Evolutionary conservation across 495 filamentous ascomycete genomes (phyloP), one percentile per base, ranked within the genome.

Genomic region (Lasiosphaeria hispida): DNA sequence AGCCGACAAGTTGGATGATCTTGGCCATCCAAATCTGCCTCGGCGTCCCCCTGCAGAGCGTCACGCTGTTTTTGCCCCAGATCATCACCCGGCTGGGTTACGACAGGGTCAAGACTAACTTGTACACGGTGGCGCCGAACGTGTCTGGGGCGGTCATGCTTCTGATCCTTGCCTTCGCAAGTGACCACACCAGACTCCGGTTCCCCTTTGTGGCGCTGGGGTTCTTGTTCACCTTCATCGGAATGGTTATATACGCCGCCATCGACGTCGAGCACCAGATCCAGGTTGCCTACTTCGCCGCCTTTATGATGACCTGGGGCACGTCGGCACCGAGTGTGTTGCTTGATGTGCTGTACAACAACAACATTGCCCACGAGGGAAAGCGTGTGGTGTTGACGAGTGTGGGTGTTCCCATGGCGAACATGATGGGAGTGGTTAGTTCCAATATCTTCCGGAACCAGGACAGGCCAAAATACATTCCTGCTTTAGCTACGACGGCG

Each of bases 301-400:
- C 78, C 17, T 92, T 91, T 68, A 90, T 91, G 86, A 91, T 92
- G 87, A 86, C 83, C 13, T 91, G 88, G 87, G 81, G 81, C 13
- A 83, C 79, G 0, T 83, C 77, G n/a, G 80, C 79, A 3, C 78
- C 82, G 0, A 81, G 79, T 1, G 79, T 83, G 17, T 68, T 85
- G 13, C 63, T 83, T 11, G 79, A 77, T 10, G 80, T 79, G 14
- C 87, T 85, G 87, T 90, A 89, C 66, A 90, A 89, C 66, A 93
- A 93, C 74, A 93, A 93, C 57, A 80, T 88, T 14, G 86, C 88
- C 1, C 81, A 91, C 60, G 89, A 92, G 70, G 83, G 85, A 43
- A 80, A 83, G 17, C 85, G 89, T 19, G 80, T 91, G 8, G 77
- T 85, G 0, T 70, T 91, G 15, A 91, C 88, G 0, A 87, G 85